Conservation (phyloP, 768 basidiomycete species). For the Pleurotus giganteus region DNA sequence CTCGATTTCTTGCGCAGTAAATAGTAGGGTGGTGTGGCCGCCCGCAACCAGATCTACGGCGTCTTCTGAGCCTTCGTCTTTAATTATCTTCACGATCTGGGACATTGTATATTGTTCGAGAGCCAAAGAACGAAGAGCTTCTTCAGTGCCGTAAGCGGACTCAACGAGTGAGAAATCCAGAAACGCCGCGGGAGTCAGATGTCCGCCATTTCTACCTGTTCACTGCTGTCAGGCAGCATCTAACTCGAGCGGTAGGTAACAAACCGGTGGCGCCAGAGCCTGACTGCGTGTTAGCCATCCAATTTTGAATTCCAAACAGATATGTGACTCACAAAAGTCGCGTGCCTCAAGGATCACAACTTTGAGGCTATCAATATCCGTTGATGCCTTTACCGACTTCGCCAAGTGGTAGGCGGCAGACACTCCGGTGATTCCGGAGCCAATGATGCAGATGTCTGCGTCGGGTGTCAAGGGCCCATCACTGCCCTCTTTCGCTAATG, state of each 20-base stretch:
- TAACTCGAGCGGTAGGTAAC: not conserved
- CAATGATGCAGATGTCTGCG: conserved; percentile 76
- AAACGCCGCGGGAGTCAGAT: conserved; percentile 56
- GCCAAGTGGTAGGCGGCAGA: conserved; percentile 73
- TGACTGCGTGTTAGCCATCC: conserved; percentile 19
- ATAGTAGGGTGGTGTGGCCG: conserved; percentile 48
- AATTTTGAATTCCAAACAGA: conserved; percentile 1
- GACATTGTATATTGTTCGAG: conserved; percentile 58
- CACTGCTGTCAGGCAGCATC: not conserved
- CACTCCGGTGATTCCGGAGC: conserved; percentile 78
- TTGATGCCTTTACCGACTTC: conserved; percentile 23
- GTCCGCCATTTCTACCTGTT: conserved; percentile 79
- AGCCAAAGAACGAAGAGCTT: conserved; percentile 50
- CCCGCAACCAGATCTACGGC: conserved; percentile 64
- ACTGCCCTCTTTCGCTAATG: conserved; percentile 67
- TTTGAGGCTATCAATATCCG: conserved; percentile 29
- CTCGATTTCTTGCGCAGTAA: conserved; percentile 42
- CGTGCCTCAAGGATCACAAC: conserved; percentile 79
- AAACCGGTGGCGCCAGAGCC: conserved; percentile 78
- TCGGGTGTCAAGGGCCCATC: conserved; percentile 52
- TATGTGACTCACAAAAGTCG: conserved; percentile 74
- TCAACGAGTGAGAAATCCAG: conserved; percentile 39
- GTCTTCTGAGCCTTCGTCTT: conserved; percentile 36
- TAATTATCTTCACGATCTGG: conserved; percentile 48
- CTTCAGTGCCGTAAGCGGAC: conserved; percentile 43